Conservation (phyloP, 2,329 filamentous ascomycete species). For the Trichoderma koningii region DNA sequence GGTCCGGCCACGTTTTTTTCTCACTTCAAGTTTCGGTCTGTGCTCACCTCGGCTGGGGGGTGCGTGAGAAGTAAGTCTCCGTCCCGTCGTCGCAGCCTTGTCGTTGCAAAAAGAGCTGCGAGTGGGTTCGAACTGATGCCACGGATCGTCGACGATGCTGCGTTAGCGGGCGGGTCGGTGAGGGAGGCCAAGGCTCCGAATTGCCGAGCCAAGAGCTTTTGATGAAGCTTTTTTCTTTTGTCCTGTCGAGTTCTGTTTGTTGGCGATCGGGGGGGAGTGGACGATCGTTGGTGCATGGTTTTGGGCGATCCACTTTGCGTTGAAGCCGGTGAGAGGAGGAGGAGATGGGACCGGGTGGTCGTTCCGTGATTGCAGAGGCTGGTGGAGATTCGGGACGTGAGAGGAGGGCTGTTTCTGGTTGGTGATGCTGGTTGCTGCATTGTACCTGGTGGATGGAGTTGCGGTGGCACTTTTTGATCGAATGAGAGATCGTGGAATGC, state of each 20-base stretch:
- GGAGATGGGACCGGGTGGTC: not conserved
- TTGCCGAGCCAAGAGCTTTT: not conserved
- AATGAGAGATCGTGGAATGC: no score
- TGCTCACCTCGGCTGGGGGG: not conserved
- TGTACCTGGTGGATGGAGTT: no score
- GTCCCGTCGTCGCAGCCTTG: not conserved
- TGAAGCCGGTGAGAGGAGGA: not conserved
- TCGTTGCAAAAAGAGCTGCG: not conserved
- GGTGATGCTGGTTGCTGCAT: no score
- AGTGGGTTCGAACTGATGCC: not conserved
- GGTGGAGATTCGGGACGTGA: no score
- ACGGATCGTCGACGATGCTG: not conserved
- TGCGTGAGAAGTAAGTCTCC: not conserved
- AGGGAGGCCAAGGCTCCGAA: not conserved
- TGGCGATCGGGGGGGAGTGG: no score
- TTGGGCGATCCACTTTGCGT: no score
- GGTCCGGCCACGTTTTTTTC: slow-evolving; percentile 8
- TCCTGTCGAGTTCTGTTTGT: no score
- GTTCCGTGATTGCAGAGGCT: no score
- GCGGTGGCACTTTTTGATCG: no score
- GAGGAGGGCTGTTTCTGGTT: no score
- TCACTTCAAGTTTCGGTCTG: not conserved
- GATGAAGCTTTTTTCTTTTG: not conserved
- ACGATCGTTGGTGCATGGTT: no score
- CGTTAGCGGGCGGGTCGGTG: not conserved